Conservation (phyloP, 768 basidiomycete species). For the Podaxis sp. region DNA sequence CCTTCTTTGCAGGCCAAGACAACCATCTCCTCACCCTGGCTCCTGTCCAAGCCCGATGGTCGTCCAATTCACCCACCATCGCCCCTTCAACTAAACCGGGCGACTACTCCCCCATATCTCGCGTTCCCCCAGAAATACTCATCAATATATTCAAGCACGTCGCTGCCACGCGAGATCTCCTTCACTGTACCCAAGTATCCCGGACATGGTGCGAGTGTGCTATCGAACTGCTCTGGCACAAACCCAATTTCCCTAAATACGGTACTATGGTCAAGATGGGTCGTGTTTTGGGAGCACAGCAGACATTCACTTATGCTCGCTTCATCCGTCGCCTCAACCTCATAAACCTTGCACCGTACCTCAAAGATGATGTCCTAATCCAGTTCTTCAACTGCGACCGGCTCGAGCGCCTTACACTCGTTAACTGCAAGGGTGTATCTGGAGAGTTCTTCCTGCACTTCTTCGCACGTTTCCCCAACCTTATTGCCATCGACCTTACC, state of each 20-base stretch:
- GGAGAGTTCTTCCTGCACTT: constrained; percentile 61
- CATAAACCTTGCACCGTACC: constrained; percentile 60
- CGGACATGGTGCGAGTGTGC: constrained; percentile 95
- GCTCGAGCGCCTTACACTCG: constrained; percentile 86
- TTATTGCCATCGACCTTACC: constrained; percentile 85
- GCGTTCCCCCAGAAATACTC: constrained; percentile 86
- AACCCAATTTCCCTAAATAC: constrained; percentile 71
- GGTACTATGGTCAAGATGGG: constrained; percentile 78
- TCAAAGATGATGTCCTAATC: constrained; percentile 73
- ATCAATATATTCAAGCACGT: constrained; percentile 90
- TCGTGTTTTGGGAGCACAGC: constrained; percentile 59
- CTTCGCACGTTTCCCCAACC: constrained; percentile 67
- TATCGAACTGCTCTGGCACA: constrained; percentile 93
- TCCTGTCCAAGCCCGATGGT: constrained; percentile 70
- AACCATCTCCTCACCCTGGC: constrained; percentile 38
- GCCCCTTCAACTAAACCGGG: constrained; percentile 21
- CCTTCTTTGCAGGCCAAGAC: constrained; percentile 49
- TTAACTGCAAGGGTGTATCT: constrained; percentile 70
- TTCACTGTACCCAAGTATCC: constrained; percentile 75
- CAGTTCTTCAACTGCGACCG: constrained; percentile 73
- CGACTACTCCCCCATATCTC: constrained; percentile 55
- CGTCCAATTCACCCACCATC: constrained; percentile 30
- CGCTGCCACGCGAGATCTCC: constrained; percentile 69
- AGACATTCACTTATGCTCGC: constrained; percentile 83
- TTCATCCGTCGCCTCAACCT: constrained; percentile 94